phyloP scores from a whole-genome alignment of 2,329 filamentous ascomycete genomes.

The Fusarium pseudograminearum region DNA sequence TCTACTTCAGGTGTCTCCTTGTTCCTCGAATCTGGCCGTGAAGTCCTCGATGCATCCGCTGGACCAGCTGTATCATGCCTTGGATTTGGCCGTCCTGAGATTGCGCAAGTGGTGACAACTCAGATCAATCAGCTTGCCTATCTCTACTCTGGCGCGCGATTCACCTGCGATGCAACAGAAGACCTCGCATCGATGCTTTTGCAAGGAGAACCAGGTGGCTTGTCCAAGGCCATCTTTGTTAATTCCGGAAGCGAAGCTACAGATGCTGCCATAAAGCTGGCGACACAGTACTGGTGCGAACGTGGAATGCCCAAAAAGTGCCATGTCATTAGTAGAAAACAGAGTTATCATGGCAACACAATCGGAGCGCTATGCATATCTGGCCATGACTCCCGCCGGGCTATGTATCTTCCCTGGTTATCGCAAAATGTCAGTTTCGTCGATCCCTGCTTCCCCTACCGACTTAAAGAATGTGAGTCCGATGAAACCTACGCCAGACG shows the following conservation, averaged over 20 bases:
- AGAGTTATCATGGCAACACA: constrained; percentile 65
- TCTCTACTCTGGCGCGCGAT: constrained; percentile 32
- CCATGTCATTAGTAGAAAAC: constrained; percentile 58
- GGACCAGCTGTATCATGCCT: not conserved
- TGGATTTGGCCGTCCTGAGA: not conserved
- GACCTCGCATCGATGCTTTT: constrained; percentile 49
- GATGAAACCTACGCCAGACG: not conserved
- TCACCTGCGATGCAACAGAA: constrained; percentile 43
- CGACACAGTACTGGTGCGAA: constrained; percentile 57
- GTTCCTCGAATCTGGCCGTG: constrained; percentile 8
- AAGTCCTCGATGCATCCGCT: constrained; percentile 12
- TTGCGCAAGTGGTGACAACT: not conserved
- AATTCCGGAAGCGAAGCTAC: constrained; percentile 8
- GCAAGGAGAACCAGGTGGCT: constrained; percentile 14
- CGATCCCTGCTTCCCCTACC: constrained; percentile 37
- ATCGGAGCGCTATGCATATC: constrained; percentile 60
- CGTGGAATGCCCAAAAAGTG: constrained; percentile 52
- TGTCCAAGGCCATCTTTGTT: constrained; percentile 11
- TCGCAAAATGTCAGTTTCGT: constrained; percentile 42
- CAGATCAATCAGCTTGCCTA: constrained; percentile 24
- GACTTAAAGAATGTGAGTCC: constrained; percentile 43
- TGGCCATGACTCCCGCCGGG: constrained; percentile 23
- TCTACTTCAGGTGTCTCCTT: constrained; percentile 5
- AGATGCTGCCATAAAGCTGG: constrained; percentile 1
- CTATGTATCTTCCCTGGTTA: constrained; percentile 30